A percentile compares a stretch with the other conserved stretches of the same genome.
These are phyloP conservation scores for Picochlorum sp. DNA, from an alignment of 139 green algal genomes.

Conservation along the genomic window DNA sequence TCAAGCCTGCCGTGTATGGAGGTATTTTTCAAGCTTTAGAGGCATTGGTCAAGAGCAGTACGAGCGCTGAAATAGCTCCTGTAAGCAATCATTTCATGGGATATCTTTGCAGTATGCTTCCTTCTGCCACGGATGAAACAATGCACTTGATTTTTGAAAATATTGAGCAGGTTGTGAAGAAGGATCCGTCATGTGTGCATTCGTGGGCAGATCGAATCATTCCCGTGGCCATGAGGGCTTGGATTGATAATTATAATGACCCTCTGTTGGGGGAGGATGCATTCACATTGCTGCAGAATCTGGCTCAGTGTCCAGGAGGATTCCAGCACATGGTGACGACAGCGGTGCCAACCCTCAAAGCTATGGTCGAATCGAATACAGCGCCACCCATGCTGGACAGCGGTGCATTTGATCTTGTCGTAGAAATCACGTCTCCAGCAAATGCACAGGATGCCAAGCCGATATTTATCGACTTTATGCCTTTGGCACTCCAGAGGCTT, in stretches of 20 bases:
- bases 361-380: conserved; percentile 25
- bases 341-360: conserved; percentile 38
- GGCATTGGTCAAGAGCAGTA: conserved; percentile 24
- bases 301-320: conserved; percentile 34
- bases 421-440: conserved; percentile 32
- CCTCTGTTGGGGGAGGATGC: conserved; percentile 55
- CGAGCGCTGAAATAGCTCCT: conserved; percentile 1
- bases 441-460: conserved; percentile 18
- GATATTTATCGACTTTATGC: conserved; percentile 26
- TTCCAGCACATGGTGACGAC: conserved; percentile 30
- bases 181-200: conserved; percentile 15
- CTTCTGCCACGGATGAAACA: conserved; percentile 10
- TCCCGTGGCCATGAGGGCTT: conserved; percentile 37
- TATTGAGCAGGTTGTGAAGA: conserved; percentile 34
- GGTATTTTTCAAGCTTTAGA: conserved; percentile 41
- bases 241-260: conserved; percentile 50
- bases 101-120: conserved; percentile 11
- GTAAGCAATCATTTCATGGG: conserved; percentile 12
- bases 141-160: conserved; percentile 73
- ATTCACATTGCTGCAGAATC: conserved; percentile 41
- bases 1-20: conserved; percentile 31
- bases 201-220: conserved; percentile 32
- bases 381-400: conserved; percentile 37
- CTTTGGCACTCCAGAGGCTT: conserved; percentile 23
- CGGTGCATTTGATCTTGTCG: conserved; percentile 51